Evolutionary conservation across 352 stramenopile species (phyloP).

Genomic region (Lagenidium sp.): DNA sequence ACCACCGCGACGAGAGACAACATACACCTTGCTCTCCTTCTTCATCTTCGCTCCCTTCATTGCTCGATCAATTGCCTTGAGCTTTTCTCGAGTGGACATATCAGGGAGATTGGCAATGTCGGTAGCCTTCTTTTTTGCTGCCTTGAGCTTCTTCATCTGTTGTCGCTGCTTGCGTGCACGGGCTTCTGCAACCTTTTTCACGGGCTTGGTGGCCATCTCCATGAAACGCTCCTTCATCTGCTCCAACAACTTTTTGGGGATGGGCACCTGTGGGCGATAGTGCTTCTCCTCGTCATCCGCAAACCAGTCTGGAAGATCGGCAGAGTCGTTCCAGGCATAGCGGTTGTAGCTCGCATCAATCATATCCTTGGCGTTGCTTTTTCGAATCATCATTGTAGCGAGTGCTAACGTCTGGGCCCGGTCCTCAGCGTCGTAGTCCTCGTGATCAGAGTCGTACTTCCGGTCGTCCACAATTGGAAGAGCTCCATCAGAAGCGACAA

Average conservation of each 20-base stretch:
- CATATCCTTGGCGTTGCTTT: conserved; percentile 96
- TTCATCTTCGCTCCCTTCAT: conserved; percentile 90
- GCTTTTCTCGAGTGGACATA: conserved; percentile 97
- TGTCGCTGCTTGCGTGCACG: conserved; percentile 93
- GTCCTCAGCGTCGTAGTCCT: conserved; percentile 97
- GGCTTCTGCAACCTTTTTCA: conserved; percentile 99
- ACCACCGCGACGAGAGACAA: conserved; percentile 84
- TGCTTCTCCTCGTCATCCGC: conserved; percentile 94
- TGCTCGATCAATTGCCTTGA: conserved; percentile 97
- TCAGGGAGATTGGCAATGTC: conserved; percentile 93
- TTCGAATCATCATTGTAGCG: conserved; percentile 97
- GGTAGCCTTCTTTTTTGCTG: conserved; percentile 97
- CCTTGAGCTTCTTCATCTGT: conserved; percentile 92
- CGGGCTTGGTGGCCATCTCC: conserved; percentile 94
- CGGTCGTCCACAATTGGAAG: conserved; percentile 77
- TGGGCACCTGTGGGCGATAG: conserved; percentile 97
- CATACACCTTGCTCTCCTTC: conserved; percentile 95
- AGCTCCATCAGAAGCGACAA: conserved; percentile 28
- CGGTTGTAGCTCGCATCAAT: conserved; percentile 99
- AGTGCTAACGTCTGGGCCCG: conserved; percentile 94
- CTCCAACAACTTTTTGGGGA: conserved; percentile 93
- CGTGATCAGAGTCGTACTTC: conserved; percentile 94
- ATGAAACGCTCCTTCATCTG: conserved; percentile 98
- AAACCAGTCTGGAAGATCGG: conserved; percentile 98
- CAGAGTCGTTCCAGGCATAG: conserved; percentile 97